These are phyloP conservation scores for Pleurotus tuoliensis DNA, from an alignment of 768 basidiomycete species.

Conservation along the genomic window DNA sequence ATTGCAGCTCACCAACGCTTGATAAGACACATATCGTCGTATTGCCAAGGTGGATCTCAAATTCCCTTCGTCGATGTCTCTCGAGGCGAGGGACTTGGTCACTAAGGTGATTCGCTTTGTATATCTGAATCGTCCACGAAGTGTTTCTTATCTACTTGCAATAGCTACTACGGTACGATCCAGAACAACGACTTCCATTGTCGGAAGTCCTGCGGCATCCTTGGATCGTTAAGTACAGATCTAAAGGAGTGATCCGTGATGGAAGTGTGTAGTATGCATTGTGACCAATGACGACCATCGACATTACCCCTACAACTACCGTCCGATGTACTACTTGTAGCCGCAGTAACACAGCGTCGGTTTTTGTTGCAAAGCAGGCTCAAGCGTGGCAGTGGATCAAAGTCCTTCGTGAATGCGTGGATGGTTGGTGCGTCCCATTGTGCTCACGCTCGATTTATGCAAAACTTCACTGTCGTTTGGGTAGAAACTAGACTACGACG, in stretches of 20 bases:
- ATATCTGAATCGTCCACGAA: constrained; percentile 3
- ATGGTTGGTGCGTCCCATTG: no score
- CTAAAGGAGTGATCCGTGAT: constrained; percentile 34
- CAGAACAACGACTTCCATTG: constrained; percentile 72
- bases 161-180: constrained; percentile 83
- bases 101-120: constrained; percentile 36
- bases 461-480: no score
- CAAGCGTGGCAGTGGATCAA: no score
- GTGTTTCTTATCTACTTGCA: constrained; percentile 1
- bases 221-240: constrained; percentile 75
- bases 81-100: constrained; percentile 68
- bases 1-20: neutral
- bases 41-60: constrained; percentile 85
- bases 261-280: constrained; percentile 7
- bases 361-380: no score
- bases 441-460: no score
- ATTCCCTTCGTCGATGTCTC: constrained; percentile 54
- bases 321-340: no score
- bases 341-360: no score
- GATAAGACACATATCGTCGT: constrained; percentile 79
- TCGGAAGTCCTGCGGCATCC: constrained; percentile 75
- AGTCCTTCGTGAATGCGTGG: no score
- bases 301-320: no score
- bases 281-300: no score
- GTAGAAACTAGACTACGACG: no score